These are phyloP conservation scores for Epichloe typhina DNA, from an alignment of 2,329 filamentous ascomycete genomes.

Conservation along the genomic window DNA sequence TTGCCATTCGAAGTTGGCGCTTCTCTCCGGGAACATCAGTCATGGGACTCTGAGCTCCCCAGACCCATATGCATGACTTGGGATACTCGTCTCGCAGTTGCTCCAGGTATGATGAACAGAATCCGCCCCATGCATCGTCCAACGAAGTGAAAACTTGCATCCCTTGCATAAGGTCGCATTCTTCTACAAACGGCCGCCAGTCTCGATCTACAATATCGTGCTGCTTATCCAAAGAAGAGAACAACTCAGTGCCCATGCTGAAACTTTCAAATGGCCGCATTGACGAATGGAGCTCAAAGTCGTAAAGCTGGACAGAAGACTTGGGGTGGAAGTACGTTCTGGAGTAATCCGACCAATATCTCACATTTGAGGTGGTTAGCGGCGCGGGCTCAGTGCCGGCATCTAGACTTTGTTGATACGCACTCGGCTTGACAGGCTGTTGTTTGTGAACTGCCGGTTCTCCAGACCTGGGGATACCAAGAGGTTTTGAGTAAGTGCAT, in stretches of 20 bases:
- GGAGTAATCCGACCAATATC: conserved; percentile 95
- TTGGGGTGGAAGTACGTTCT: conserved; percentile 84
- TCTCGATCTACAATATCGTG: conserved; percentile 86
- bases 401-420: conserved; percentile 72
- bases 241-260: conserved; percentile 69
- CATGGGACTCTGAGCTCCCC: conserved; percentile 59
- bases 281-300: conserved; percentile 71
- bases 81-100: conserved; percentile 79
- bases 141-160: conserved; percentile 62
- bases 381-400: conserved; percentile 51
- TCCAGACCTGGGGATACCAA: conserved; percentile 40
- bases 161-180: conserved; percentile 84
- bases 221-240: conserved; percentile 58
- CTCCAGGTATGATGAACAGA: conserved; percentile 60
- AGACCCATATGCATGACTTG: conserved; percentile 76
- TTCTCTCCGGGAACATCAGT: conserved; percentile 39
- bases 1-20: conserved; percentile 46
- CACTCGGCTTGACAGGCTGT: conserved; percentile 51
- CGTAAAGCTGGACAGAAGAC: conserved; percentile 74
- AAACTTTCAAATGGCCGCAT: conserved; percentile 85
- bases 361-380: conserved; percentile 58
- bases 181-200: conserved; percentile 75
- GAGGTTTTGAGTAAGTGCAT: not conserved
- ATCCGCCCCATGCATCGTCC: conserved; percentile 75
- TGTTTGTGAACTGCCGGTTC: conserved; percentile 56